These are phyloP conservation scores for Coemansia sp. DNA, from an alignment of 192 early-diverging fungal species.

Conservation along the genomic window DNA sequence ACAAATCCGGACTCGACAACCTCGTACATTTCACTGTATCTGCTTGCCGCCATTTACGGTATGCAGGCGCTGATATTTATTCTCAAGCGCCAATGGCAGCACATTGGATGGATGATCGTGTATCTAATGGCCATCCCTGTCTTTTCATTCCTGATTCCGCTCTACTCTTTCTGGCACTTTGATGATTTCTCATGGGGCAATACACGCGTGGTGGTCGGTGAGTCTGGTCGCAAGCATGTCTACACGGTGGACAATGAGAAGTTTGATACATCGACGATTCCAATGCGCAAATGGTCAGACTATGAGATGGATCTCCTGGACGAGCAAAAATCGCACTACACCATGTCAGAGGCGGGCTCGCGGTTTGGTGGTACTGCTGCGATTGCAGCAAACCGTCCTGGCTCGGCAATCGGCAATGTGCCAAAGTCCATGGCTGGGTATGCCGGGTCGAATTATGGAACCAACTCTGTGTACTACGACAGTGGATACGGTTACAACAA, in stretches of 20 bases:
- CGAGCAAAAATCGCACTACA: slow-evolving; percentile 49
- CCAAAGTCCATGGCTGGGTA: slow-evolving; percentile 53
- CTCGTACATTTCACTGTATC: slow-evolving; percentile 81
- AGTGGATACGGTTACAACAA: slow-evolving; percentile 53
- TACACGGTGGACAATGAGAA: slow-evolving; percentile 73
- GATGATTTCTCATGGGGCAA: slow-evolving; percentile 99
- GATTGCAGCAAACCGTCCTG: slow-evolving; percentile 40
- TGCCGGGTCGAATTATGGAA: slow-evolving; percentile 35
- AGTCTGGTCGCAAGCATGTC: slow-evolving; percentile 73
- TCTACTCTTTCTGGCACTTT: slow-evolving; percentile 99
- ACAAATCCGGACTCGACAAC: slow-evolving; percentile 57
- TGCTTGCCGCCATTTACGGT: slow-evolving; percentile 86
- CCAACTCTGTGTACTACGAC: slow-evolving; percentile 54
- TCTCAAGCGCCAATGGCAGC: slow-evolving; percentile 85
- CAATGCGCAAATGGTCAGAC: slow-evolving; percentile 78
- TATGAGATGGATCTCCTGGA: slow-evolving; percentile 67
- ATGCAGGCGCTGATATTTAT: slow-evolving; percentile 86
- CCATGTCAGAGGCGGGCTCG: slow-evolving; percentile 40
- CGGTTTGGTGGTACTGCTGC: slow-evolving; percentile 43
- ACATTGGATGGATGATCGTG: slow-evolving; percentile 97
- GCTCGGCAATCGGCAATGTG: slow-evolving; percentile 52
- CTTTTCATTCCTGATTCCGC: slow-evolving; percentile 77
- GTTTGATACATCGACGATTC: slow-evolving; percentile 75
- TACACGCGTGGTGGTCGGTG: slow-evolving; percentile 88
- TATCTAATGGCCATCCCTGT: slow-evolving; percentile 88